Evolutionary conservation across 106 monocot genomes (phyloP).

Genomic region (Allium cepa): DNA sequence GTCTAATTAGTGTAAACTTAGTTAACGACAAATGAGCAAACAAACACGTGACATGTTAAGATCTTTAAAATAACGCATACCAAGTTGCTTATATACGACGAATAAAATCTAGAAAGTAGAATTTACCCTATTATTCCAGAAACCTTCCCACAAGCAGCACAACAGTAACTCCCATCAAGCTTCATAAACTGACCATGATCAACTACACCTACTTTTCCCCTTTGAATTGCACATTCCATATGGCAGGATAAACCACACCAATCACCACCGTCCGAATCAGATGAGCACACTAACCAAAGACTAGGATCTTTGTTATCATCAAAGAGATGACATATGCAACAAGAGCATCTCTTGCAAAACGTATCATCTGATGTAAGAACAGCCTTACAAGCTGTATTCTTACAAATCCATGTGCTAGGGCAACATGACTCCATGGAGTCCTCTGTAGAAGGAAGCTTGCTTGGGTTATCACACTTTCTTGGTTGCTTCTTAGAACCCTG

Average conservation of each 20-base stretch:
- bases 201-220: conserved; percentile 61
- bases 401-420: conserved; percentile 43
- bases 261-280: conserved; percentile 51
- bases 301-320: conserved; percentile 99
- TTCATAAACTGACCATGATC: conserved; percentile 57
- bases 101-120: not conserved
- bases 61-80: not conserved
- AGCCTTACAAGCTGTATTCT: conserved; percentile 88
- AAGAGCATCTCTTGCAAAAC: conserved; percentile 93
- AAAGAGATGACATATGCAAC: conserved; percentile 79
- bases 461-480: conserved; percentile 54
- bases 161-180: conserved; percentile 91
- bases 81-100: not conserved
- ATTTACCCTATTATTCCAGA: conserved; percentile 74
- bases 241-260: conserved; percentile 94
- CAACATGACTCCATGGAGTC: conserved; percentile 7
- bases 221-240: conserved; percentile 77
- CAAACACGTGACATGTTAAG: not conserved
- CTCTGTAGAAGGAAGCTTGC: conserved; percentile 17
- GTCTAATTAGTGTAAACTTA: not conserved
- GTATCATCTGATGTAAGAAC: conserved; percentile 45
- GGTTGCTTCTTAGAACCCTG: conserved; percentile 38
- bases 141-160: conserved; percentile 89
- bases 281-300: conserved; percentile 89
- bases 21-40: not conserved